A percentile compares a stretch with the other conserved stretches of the same genome.
These are phyloP conservation scores for Ammopiptanthus mongolicus DNA, from an alignment of 306 rosid genomes.

Conservation along the genomic window DNA sequence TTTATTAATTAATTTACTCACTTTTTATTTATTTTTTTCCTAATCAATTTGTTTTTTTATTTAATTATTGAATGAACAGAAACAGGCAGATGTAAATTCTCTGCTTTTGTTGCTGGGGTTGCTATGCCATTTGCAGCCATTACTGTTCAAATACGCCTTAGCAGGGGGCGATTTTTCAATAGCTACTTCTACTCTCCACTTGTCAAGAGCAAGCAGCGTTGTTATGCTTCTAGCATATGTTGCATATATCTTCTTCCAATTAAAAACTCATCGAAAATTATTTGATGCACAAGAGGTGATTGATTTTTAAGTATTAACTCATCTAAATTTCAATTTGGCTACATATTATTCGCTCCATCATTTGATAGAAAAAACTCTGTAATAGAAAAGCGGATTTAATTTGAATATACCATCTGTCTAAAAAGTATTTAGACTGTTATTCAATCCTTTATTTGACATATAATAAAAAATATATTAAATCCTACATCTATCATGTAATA, in stretches of 20 bases:
- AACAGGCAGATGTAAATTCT: slow-evolving; percentile 84
- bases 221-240: slow-evolving; percentile 76
- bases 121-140: slow-evolving; percentile 81
- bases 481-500: no score
- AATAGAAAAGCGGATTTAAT: no score
- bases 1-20: background rate
- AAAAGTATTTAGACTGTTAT: no score
- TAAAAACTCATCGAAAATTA: slow-evolving; percentile 77
- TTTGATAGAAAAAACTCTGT: no score
- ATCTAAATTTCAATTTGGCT: background rate
- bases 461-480: no score
- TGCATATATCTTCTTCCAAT: slow-evolving; percentile 75
- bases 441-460: no score
- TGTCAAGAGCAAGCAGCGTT: slow-evolving; percentile 86
- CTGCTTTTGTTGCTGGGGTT: slow-evolving; percentile 65
- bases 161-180: slow-evolving; percentile 19
- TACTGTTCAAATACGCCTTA: slow-evolving; percentile 46
- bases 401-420: no score
- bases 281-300: slow-evolving; percentile 70
- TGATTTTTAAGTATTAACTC: background rate
- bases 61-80: slow-evolving; percentile 40
- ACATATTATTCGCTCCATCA: background rate
- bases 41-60: background rate
- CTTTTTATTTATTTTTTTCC: background rate
- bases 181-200: slow-evolving; percentile 45